Base-by-base conservation (phyloP, 2,329 filamentous ascomycete genomes). In the Penicillium sp. region DNA sequence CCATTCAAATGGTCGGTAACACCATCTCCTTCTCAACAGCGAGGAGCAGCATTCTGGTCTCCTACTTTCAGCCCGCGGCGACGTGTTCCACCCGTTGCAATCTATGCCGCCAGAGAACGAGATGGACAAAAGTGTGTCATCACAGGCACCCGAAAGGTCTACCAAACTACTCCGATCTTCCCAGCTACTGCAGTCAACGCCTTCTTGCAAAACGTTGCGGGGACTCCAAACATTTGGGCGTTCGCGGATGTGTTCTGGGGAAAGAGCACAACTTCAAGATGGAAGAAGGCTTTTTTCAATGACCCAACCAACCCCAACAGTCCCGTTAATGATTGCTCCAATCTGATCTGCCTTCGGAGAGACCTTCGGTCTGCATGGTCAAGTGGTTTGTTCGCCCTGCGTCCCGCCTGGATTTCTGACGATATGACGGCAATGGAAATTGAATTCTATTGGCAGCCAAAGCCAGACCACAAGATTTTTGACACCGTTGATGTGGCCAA, bases 361-460 rank as follows among this genome's bases (percentile, higher is more conserved):
- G 49, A 52, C 29, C 26, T 54, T 13, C 49, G 45, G 1, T 22
- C 38, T 13, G 52, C 37, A 21, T 54, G 50, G 37, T 24, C 28
- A 6, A 21, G 41, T 26, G 52, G 44, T 13, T 32, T 43, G 22
- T 54, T 48, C 19, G 52, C 44, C 12, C 26, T 54, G 17, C 49
- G 42, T 17, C 52, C 52, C 5, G 35, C 40, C 31, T 42, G 22
- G 22, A 5, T 52, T 3, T 46, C 49, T 1, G 13, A 22, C 0
- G 38, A 52, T 12, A 22, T 31, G 4, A 39, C 40, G 6, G 32
- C 49, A 22, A 28, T 54, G n/a, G 49, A 52, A 12, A 40, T 54
- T 4, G 52, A 54, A 33, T 54, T 54, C 19, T 39, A 52, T 17
- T 54, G 52, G 52, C 49, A 49, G 24, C 49, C 49, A n/a, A 34